Percentiles rank a stretch among this genome's conserved stretches.
Conservation (phyloP, 768 basidiomycete species). For the Boletellus ananiceps region DNA sequence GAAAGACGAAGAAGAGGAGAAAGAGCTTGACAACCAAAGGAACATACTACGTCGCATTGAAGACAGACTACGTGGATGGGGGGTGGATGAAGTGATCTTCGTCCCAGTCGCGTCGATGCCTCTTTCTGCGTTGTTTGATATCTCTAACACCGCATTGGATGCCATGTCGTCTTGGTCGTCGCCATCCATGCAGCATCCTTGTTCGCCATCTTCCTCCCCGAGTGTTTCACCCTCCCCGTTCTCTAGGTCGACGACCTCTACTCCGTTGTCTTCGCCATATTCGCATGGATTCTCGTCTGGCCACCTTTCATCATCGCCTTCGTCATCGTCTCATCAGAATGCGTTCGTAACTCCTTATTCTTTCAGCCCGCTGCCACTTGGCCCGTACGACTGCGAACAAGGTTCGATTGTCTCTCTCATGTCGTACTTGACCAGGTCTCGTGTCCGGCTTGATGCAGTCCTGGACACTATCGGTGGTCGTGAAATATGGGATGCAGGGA, state of each 20-base stretch:
- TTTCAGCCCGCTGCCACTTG: conserved; percentile 27
- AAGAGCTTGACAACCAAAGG: conserved; percentile 38
- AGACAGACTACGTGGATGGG: conserved; percentile 58
- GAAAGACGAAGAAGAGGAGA: conserved; percentile 29
- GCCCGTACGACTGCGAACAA: conserved; percentile 26
- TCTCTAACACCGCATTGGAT: conserved; percentile 18
- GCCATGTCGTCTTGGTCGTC: conserved; percentile 20
- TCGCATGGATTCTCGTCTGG: conserved; percentile 22
- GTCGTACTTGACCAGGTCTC: conserved; percentile 26
- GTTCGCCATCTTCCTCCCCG: conserved; percentile 28
- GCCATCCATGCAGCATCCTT: conserved; percentile 22
- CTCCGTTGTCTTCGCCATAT: conserved; percentile 31
- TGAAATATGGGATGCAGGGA: conserved; percentile 72
- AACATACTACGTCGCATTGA: conserved; percentile 45
- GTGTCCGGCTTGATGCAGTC: conserved; percentile 63
- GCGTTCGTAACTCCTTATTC: conserved; percentile 29
- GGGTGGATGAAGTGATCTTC: conserved; percentile 74
- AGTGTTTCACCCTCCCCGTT: conserved; percentile 33
- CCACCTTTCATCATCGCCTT: conserved; percentile 22
- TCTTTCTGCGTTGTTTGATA: conserved; percentile 21
- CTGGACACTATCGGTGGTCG: conserved; percentile 81
- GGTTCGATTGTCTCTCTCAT: conserved; percentile 23
- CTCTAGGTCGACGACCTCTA: conserved; percentile 28
- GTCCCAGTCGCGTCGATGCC: conserved; percentile 31
- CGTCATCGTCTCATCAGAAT: conserved; percentile 24